phyloP scores from a whole-genome alignment of 2,329 filamentous ascomycete species.

The Bipolaris zeicola region DNA sequence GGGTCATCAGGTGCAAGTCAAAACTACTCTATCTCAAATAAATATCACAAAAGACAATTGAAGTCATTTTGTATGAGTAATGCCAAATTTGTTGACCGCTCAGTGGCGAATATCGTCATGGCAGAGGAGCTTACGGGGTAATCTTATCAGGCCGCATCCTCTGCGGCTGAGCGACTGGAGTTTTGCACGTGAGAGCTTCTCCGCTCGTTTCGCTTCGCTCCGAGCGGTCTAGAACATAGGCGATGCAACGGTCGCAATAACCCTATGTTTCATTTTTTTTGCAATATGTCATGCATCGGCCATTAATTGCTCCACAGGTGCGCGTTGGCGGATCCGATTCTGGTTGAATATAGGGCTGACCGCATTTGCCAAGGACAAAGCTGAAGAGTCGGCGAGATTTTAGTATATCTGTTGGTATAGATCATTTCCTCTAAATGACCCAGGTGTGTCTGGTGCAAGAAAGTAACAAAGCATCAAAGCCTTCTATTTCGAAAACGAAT shows the following conservation, averaged over 20 bases:
- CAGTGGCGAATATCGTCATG: neutral
- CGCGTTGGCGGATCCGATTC: neutral
- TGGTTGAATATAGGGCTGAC: neutral
- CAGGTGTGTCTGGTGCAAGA: neutral
- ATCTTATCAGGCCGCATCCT: neutral
- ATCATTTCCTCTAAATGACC: neutral
- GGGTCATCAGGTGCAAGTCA: too few relatives aligned
- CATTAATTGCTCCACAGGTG: neutral
- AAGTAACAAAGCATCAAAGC: neutral
- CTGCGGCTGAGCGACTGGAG: neutral
- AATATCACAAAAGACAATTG: too few relatives aligned
- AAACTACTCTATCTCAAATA: too few relatives aligned
- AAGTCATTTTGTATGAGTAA: neutral
- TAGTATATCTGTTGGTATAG: neutral
- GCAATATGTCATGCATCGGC: neutral
- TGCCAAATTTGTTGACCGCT: neutral
- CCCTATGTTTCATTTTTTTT: neutral
- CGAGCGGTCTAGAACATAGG: neutral
- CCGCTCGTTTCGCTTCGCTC: neutral
- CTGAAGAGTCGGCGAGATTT: neutral
- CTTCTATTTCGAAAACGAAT: neutral
- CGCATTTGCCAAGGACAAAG: neutral
- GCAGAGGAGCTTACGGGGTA: neutral
- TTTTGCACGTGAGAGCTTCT: neutral
- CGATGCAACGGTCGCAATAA: neutral